Percentiles rank a stretch among this genome's conserved stretches.
phyloP scores from a whole-genome alignment of 2,329 filamentous ascomycete genomes.

The Verruconis gallopava region DNA sequence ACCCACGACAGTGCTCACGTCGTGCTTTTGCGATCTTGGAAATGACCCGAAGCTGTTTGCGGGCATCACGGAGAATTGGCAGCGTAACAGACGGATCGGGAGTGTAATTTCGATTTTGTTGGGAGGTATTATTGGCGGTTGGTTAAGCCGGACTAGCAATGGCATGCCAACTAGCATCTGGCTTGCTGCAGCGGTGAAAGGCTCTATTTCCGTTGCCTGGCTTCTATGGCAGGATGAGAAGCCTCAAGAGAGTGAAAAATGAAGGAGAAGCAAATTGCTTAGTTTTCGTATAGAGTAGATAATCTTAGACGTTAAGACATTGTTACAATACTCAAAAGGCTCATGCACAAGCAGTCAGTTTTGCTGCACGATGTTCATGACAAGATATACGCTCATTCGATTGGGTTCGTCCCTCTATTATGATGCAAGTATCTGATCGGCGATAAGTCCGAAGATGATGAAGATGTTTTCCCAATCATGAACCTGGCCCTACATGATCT shows the following conservation, averaged over 20 bases:
- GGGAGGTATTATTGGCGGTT: slow-evolving; percentile 37
- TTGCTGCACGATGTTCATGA: too few species aligned
- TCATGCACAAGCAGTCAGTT: too few species aligned
- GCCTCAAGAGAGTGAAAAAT: background rate
- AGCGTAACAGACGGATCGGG: slow-evolving; percentile 36
- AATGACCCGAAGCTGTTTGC: slow-evolving; percentile 38
- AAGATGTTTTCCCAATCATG: too few species aligned
- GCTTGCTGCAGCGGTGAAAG: slow-evolving; percentile 34
- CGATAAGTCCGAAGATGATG: too few species aligned
- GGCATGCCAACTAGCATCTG: slow-evolving; percentile 33
- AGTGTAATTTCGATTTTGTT: slow-evolving; percentile 34
- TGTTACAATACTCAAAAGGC: too few species aligned
- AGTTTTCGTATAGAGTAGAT: too few species aligned
- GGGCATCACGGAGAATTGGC: slow-evolving; percentile 34
- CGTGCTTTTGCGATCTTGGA: slow-evolving; percentile 40
- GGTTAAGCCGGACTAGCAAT: slow-evolving; percentile 32
- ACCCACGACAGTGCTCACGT: slow-evolving; percentile 43
- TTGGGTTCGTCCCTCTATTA: too few species aligned
- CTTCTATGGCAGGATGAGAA: slow-evolving; percentile 1
- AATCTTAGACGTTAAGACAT: too few species aligned
- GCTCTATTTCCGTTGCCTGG: slow-evolving; percentile 23
- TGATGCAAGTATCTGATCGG: too few species aligned
- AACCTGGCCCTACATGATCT: too few species aligned
- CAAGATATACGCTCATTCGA: too few species aligned
- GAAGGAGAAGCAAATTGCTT: too few species aligned